Conservation (phyloP, 257 asterid genomes). For the Fraxinus cuspidata region DNA sequence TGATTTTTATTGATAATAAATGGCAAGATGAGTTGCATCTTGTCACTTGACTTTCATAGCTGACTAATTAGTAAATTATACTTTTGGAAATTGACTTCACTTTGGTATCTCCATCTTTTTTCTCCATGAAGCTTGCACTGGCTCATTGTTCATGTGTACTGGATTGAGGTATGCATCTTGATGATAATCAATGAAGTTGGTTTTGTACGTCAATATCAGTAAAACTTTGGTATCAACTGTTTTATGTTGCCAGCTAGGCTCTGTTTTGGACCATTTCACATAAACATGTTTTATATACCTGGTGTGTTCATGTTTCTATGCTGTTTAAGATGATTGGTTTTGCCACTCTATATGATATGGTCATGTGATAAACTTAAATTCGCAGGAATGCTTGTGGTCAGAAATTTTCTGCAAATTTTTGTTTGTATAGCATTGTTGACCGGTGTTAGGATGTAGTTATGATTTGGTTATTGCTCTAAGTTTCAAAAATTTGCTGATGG, state of each 20-base stretch:
- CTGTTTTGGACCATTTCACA: not conserved
- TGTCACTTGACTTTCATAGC: not conserved
- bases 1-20: not conserved
- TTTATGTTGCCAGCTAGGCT: not conserved
- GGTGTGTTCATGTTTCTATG: too few species aligned
- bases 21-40: not conserved
- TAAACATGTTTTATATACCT: not conserved
- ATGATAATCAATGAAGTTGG: not conserved
- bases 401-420: not conserved
- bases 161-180: not conserved
- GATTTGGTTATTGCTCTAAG: not conserved
- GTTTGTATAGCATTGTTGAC: not conserved
- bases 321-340: too few species aligned
- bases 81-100: not conserved
- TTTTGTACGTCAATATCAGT: not conserved
- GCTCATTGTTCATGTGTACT: not conserved
- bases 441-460: not conserved
- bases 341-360: not conserved
- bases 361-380: not conserved
- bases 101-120: not conserved
- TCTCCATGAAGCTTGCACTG: not conserved
- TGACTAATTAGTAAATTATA: not conserved
- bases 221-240: not conserved
- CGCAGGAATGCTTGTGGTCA: not conserved
- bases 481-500: not conserved